phyloP scores from a whole-genome alignment of 1,139 yeast genomes.

The Yamadazyma atmosphaerica region DNA sequence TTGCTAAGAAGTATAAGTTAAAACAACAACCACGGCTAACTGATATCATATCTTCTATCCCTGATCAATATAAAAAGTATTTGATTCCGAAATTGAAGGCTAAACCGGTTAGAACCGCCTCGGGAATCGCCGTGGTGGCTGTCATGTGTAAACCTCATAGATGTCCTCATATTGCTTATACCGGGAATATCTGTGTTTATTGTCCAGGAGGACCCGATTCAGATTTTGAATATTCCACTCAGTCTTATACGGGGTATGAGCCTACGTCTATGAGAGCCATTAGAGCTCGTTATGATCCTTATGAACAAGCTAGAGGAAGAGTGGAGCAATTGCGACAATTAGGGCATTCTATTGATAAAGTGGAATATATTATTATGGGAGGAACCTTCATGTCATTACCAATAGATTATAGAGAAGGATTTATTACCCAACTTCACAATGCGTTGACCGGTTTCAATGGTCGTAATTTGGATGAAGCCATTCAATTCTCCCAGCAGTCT shows the following conservation, averaged over 20 bases:
- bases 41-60: conserved; percentile 92
- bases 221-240: conserved; percentile 96
- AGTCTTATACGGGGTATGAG: conserved; percentile 97
- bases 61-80: conserved; percentile 92
- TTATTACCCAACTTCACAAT: conserved; percentile 87
- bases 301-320: conserved; percentile 98
- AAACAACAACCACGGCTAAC: conserved; percentile 93
- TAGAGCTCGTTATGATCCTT: conserved; percentile 96
- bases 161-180: conserved; percentile 98
- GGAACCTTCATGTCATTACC: conserved; percentile 98
- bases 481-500: conserved; percentile 87
- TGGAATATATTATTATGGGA: conserved; percentile 97
- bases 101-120: conserved; percentile 97
- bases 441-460: conserved; percentile 95
- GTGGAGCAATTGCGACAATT: conserved; percentile 91
- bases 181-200: conserved; percentile 97
- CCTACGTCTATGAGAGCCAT: conserved; percentile 99
- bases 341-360: conserved; percentile 96
- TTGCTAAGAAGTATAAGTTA: conserved; percentile 86
- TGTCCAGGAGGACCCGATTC: conserved; percentile 99
- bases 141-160: conserved; percentile 99
- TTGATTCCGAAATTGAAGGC: conserved; percentile 92
- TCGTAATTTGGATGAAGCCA: conserved; percentile 85
- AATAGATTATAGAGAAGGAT: conserved; percentile 81
- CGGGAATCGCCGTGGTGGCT: conserved; percentile 98